Conservation (phyloP, 768 basidiomycete genomes). For the Termitomyces sp. region DNA sequence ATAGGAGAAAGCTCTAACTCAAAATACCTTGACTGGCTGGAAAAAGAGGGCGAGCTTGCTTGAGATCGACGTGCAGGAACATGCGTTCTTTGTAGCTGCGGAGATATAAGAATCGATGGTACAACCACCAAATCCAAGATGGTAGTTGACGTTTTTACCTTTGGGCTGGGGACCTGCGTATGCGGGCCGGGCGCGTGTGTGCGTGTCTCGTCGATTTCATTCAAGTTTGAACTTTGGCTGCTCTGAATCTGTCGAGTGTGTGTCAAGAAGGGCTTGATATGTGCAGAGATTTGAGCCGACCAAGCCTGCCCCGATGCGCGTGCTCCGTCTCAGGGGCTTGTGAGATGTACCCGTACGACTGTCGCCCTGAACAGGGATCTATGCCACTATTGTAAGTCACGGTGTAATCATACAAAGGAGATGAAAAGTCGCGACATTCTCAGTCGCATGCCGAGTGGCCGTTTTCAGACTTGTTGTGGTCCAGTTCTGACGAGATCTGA, state of each 20-base stretch:
- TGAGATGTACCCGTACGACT: neutral
- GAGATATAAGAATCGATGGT: neutral
- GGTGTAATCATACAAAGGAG: neutral
- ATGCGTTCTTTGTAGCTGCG: neutral
- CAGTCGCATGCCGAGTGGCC: neutral
- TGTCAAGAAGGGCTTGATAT: neutral
- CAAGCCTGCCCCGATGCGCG: neutral
- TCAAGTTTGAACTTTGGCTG: neutral
- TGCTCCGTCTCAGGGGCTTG: neutral
- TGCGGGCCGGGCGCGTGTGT: too few relatives aligned
- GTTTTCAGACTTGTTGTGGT: neutral
- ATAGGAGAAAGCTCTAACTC: constrained; percentile 14
- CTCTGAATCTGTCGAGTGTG: neutral
- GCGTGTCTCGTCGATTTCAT: neutral
- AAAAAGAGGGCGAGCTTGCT: constrained; percentile 1
- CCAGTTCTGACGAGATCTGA: neutral
- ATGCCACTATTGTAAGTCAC: neutral
- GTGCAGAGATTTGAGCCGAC: neutral
- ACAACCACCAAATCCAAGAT: neutral
- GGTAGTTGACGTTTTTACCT: neutral
- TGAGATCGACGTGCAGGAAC: neutral
- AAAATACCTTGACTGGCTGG: constrained; percentile 11
- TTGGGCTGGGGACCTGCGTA: neutral
- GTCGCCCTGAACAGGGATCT: neutral
- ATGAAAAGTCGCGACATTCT: neutral